phyloP scores from a whole-genome alignment of 371 early-diverging fungal species.

The Actinomucor elegans region DNA sequence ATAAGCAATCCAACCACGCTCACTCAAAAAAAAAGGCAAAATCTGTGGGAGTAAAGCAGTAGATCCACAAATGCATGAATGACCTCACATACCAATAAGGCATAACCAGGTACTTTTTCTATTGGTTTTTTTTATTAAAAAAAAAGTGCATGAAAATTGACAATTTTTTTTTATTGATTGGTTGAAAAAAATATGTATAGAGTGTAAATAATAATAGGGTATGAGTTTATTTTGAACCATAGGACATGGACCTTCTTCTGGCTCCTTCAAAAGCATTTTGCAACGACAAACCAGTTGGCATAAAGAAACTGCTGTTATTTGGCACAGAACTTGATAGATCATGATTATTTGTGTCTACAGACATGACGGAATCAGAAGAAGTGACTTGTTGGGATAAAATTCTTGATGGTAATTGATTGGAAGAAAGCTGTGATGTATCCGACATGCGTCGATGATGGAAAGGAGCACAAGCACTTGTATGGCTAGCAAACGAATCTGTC shows the following conservation, averaged over 20 bases:
- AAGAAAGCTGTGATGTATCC: slow-evolving; percentile 28
- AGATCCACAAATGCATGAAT: no score
- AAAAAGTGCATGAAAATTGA: no score
- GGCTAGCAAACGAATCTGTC: slow-evolving; percentile 49
- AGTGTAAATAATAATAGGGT: no score
- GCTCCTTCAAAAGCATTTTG: slow-evolving; percentile 55
- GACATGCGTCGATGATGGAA: slow-evolving; percentile 51
- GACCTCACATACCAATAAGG: no score
- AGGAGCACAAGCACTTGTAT: slow-evolving; percentile 49
- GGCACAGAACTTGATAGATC: slow-evolving; percentile 16
- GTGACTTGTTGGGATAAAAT: slow-evolving; percentile 26
- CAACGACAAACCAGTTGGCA: slow-evolving; percentile 50
- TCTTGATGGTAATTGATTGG: slow-evolving; percentile 16
- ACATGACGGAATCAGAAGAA: slow-evolving; percentile 10
- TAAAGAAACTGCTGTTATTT: slow-evolving; percentile 25
- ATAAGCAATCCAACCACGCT: no score
- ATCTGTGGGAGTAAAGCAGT: no score
- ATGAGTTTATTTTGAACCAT: no score
- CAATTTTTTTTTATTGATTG: no score
- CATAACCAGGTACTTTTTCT: no score
- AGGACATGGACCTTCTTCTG: slow-evolving; percentile 53
- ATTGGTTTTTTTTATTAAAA: no score
- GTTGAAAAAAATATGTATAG: no score
- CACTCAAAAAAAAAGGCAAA: no score
- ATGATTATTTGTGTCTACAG: neutral